Percentiles rank a stretch among this genome's conserved stretches.
These are phyloP conservation scores for Beauveria sp. DNA, from an alignment of 2,329 filamentous ascomycete species.

Conservation along the genomic window DNA sequence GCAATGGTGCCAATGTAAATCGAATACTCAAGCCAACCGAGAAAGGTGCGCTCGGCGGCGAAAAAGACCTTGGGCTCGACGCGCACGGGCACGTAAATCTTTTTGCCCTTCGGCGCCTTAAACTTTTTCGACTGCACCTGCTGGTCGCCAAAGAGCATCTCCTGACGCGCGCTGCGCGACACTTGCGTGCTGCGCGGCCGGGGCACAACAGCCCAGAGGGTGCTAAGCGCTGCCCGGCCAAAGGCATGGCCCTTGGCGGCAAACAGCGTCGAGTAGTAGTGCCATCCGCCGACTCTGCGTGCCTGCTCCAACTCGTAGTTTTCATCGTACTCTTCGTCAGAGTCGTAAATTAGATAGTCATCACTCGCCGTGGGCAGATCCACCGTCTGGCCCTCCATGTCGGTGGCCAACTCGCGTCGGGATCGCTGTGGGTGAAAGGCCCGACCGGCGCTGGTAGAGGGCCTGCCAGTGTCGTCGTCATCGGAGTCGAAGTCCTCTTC, in stretches of 20 bases:
- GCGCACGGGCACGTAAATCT: constrained; percentile 90
- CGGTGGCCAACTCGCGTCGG: constrained; percentile 39
- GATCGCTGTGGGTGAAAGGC: constrained; percentile 28
- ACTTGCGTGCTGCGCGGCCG: constrained; percentile 48
- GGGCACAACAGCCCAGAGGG: constrained; percentile 45
- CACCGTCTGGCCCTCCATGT: constrained; percentile 78
- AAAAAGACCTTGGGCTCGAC: constrained; percentile 98
- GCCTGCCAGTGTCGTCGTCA: constrained; percentile 38
- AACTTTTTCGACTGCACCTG: constrained; percentile 53
- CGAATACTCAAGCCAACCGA: constrained; percentile 94
- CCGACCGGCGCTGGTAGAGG: constrained; percentile 20
- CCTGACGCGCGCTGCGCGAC: constrained; percentile 46
- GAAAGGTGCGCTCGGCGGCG: constrained; percentile 89
- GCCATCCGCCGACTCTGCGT: constrained; percentile 64
- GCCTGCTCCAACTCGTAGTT: constrained; percentile 72
- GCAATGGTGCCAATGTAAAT: constrained; percentile 89
- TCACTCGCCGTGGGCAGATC: constrained; percentile 52
- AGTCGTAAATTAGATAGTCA: constrained; percentile 85
- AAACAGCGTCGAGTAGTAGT: constrained; percentile 59
- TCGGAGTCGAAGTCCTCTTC: constrained; percentile 65
- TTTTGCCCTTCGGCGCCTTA: constrained; percentile 73
- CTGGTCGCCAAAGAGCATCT: constrained; percentile 45
- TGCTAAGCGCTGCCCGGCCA: constrained; percentile 33
- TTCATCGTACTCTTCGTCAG: constrained; percentile 67
- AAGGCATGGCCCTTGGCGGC: constrained; percentile 35